These are phyloP conservation scores for Colletotrichum destructivum DNA, from an alignment of 2,329 filamentous ascomycete genomes.

Conservation along the genomic window DNA sequence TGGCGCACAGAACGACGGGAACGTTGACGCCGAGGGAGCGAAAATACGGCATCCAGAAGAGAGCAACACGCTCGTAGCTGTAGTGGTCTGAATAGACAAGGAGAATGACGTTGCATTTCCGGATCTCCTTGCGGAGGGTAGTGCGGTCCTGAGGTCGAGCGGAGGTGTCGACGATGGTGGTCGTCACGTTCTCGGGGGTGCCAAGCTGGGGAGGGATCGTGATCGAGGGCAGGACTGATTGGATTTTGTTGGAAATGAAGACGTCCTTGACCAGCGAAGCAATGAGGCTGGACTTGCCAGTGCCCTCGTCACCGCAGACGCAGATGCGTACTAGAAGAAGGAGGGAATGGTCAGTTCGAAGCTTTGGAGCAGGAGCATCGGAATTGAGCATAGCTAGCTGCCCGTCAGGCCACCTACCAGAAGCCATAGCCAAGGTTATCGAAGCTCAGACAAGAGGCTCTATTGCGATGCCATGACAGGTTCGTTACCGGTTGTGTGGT, in stretches of 20 bases:
- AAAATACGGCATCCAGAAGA: conserved; percentile 99
- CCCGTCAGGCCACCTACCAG: conserved; percentile 41
- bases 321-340: conserved; percentile 83
- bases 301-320: conserved; percentile 95
- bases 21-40: conserved; percentile 98
- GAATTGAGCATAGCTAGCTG: conserved; percentile 15
- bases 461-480: conserved; percentile 39
- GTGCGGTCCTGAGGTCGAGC: conserved; percentile 94
- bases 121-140: conserved; percentile 91
- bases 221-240: conserved; percentile 93
- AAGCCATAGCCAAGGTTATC: conserved; percentile 38
- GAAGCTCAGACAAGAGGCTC: conserved; percentile 22
- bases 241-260: conserved; percentile 96
- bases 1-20: conserved; percentile 95
- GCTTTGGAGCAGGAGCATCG: neutral
- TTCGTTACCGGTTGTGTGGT: neutral
- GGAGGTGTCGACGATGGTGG: conserved; percentile 97
- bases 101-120: conserved; percentile 96
- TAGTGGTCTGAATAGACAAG: conserved; percentile 99
- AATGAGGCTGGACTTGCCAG: conserved; percentile 91
- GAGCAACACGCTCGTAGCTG: conserved; percentile 95
- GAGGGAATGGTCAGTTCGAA: conserved; percentile 30
- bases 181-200: conserved; percentile 96
- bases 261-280: conserved; percentile 97
- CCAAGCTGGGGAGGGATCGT: conserved; percentile 94